Evolutionary conservation across 805 yeast genomes (phyloP).

Genomic region (Candida ulmi): DNA sequence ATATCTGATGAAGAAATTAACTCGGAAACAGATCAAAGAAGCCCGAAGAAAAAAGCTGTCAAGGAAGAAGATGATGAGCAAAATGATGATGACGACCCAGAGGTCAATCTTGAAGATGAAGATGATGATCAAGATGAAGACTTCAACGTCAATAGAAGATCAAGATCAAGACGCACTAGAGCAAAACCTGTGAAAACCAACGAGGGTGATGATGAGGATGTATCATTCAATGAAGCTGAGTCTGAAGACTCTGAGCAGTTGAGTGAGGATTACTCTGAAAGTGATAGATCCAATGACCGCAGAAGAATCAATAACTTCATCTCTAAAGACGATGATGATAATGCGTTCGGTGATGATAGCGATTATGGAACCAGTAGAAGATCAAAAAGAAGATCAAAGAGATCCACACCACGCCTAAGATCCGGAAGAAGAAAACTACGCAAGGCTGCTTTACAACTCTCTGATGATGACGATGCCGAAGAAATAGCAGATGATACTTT

Average conservation of each 20-base stretch:
- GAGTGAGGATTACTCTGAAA: conserved; percentile 10
- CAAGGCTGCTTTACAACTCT: neutral
- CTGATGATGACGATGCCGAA: conserved; percentile 15
- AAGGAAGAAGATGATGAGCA: conserved; percentile 7
- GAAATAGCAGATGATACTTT: conserved; percentile 31
- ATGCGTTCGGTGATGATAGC: conserved; percentile 15
- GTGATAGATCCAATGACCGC: conserved; percentile 8
- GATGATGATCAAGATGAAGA: conserved; percentile 6
- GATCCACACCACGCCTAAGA: conserved; percentile 1
- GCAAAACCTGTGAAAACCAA: conserved; percentile 6
- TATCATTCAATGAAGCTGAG: conserved; percentile 25
- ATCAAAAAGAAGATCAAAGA: conserved; percentile 5
- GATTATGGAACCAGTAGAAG: conserved; percentile 7
- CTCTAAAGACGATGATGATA: conserved; percentile 23
- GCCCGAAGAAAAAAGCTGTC: conserved; percentile 2
- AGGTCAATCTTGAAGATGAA: conserved; percentile 10
- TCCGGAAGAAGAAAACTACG: conserved; percentile 4
- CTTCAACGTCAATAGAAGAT: conserved; percentile 3
- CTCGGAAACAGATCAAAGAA: too few species aligned
- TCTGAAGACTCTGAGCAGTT: neutral
- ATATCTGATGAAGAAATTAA: conserved; percentile 19
- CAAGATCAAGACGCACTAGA: conserved; percentile 9
- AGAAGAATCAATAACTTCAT: conserved; percentile 21
- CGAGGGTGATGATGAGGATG: conserved; percentile 24
- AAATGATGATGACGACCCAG: conserved; percentile 7